Base-by-base conservation (phyloP, 2,329 filamentous ascomycete genomes). In the Phyllosticta citribraziliensis region DNA sequence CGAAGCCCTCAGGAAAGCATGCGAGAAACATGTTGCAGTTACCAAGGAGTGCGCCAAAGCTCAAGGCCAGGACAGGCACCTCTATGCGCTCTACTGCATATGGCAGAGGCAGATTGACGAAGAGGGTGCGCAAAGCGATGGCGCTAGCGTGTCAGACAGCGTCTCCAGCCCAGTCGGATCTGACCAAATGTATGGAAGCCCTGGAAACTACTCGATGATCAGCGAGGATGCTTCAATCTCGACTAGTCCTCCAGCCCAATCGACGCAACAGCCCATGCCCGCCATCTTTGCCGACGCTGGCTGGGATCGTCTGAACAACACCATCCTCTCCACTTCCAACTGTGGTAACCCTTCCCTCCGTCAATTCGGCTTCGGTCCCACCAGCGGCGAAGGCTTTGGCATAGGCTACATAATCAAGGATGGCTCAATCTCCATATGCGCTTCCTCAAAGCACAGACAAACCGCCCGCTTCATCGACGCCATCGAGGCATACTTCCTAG, bases 361-460 rank as follows among this genome's bases (percentile, higher is more conserved):
- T 1, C 93, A 97, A 68, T 99, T 99, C 69, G 94, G 94, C 3
- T 99, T 99, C 71, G 94, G 94, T 0, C 94, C 94, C 1, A 96
- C 93, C 0, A 93, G 89, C 0, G 93, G 87, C 2, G 91, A 97
- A 66, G 94, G 94, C 0, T 97, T 97, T 70, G 94, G 94, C 30
- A 97, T 99, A 61, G 94, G 94, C 2, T 99, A 99, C 77, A 97
- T 99, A 69, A 97, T 99, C 82, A 99, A 99, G 75, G 91, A 95
- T 66, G 89, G 94, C 58, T 83, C 85, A 56, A 89, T 97, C 63
- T 91, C 87, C 55, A 93, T 99, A 64, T 97, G 94, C 73, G 91
- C 92, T 0, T 89, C 88, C 14, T 94, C 88, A 69, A 97, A 97
- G 76, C 94, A 99, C 73, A 80, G 94, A 51, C 94, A 99, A 76